Evolutionary conservation across 345 rosid genomes (phyloP).

Genomic region (Citrus sp.): DNA sequence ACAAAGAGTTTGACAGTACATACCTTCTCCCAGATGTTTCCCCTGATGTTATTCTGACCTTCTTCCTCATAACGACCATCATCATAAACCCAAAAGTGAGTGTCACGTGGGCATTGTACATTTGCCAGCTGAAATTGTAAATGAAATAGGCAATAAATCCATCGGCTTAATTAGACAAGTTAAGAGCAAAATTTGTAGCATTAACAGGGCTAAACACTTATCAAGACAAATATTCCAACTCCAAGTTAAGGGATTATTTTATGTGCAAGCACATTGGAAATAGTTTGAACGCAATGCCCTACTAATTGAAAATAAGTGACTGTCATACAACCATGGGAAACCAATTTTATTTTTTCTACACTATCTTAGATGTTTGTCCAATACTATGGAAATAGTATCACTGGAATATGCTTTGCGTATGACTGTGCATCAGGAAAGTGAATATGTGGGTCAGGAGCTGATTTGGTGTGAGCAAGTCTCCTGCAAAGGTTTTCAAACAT

Average conservation of each 20-base stretch:
- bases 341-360: background rate
- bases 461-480: background rate
- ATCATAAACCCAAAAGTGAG: constrained; percentile 87
- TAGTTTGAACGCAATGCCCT: background rate
- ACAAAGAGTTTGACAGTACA: constrained; percentile 8
- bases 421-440: background rate
- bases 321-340: background rate
- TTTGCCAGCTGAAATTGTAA: constrained; percentile 54
- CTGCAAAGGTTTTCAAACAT: background rate
- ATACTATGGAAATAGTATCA: background rate
- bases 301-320: background rate
- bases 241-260: background rate
- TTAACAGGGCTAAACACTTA: constrained; percentile 3
- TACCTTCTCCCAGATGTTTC: constrained; percentile 89
- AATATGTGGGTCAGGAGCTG: background rate
- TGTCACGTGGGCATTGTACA: constrained; percentile 76
- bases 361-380: background rate
- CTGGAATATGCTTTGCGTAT: background rate
- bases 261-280: background rate
- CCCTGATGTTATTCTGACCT: constrained; percentile 80
- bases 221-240: background rate
- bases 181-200: background rate
- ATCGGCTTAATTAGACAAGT: background rate
- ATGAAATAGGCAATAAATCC: constrained; percentile 4
- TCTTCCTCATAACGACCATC: constrained; percentile 88